Evolutionary conservation across 2,329 filamentous ascomycete genomes (phyloP).

Genomic region (Fusarium brachygibbosum): DNA sequence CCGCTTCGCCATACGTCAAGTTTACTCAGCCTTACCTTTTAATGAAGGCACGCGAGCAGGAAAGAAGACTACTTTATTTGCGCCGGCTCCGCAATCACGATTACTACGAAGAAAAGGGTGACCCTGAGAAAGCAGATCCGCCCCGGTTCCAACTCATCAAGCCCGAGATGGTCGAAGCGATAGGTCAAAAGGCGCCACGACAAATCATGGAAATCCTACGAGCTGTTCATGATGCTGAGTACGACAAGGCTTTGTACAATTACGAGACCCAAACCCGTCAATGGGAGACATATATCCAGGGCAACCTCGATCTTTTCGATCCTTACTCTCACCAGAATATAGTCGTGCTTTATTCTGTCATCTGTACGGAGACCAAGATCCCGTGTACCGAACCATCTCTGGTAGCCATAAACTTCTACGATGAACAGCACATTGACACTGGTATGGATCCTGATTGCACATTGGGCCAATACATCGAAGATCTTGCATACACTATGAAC

Average conservation of each 20-base stretch:
- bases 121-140: constrained; percentile 72
- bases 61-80: constrained; percentile 84
- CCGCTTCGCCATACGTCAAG: constrained; percentile 95
- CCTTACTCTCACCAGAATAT: constrained; percentile 97
- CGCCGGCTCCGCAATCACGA: constrained; percentile 86
- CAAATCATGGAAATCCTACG: constrained; percentile 95
- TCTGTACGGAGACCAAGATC: constrained; percentile 93
- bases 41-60: constrained; percentile 91
- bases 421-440: constrained; percentile 83
- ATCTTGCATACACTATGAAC: constrained; percentile 82
- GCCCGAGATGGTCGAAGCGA: constrained; percentile 93
- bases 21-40: constrained; percentile 95
- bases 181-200: constrained; percentile 81
- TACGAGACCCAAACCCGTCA: constrained; percentile 95
- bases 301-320: constrained; percentile 90
- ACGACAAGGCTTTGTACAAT: constrained; percentile 93
- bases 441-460: constrained; percentile 88
- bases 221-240: constrained; percentile 95
- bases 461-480: constrained; percentile 93
- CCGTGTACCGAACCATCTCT: constrained; percentile 92
- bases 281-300: constrained; percentile 95
- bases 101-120: constrained; percentile 67
- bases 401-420: constrained; percentile 93
- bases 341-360: constrained; percentile 91
- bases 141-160: constrained; percentile 91